Conservation (phyloP, 148 eudicot species). For the Heliosperma pusillum region DNA sequence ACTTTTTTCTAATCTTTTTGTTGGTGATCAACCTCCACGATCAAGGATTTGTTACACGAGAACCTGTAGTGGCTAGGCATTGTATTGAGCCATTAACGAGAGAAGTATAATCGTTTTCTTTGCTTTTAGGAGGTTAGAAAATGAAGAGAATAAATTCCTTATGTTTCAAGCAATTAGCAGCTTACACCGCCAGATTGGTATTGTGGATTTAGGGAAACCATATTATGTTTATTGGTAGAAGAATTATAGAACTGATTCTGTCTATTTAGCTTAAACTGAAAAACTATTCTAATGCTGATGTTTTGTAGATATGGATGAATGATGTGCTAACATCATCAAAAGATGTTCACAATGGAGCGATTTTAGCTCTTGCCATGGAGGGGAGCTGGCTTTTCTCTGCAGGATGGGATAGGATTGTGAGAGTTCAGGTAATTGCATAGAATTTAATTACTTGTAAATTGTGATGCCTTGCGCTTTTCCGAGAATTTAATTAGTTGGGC, state of each 20-base stretch:
- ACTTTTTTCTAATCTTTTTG: neutral
- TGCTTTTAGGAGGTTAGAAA: neutral
- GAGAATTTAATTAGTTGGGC: neutral
- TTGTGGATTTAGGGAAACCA: neutral
- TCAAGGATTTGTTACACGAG: neutral
- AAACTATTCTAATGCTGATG: neutral
- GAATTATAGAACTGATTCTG: neutral
- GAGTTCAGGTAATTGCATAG: constrained; percentile 51
- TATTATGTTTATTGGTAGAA: neutral
- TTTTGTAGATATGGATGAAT: constrained; percentile 66
- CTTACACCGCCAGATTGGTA: neutral
- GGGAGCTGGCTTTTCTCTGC: constrained; percentile 70
- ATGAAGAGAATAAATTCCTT: neutral
- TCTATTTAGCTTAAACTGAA: neutral
- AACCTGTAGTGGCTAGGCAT: neutral
- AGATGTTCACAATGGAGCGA: constrained; percentile 56
- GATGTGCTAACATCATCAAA: constrained; percentile 40
- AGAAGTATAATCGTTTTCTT: neutral
- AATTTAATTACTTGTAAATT: neutral
- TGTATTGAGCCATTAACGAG: neutral
- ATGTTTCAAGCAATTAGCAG: neutral
- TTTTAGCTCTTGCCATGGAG: constrained; percentile 56
- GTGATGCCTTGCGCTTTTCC: neutral
- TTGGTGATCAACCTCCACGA: neutral
- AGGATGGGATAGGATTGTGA: constrained; percentile 74